Percentiles rank a stretch among this genome's conserved stretches.
Conservation (phyloP, 768 basidiomycete species). For the Lactarius quietus region DNA sequence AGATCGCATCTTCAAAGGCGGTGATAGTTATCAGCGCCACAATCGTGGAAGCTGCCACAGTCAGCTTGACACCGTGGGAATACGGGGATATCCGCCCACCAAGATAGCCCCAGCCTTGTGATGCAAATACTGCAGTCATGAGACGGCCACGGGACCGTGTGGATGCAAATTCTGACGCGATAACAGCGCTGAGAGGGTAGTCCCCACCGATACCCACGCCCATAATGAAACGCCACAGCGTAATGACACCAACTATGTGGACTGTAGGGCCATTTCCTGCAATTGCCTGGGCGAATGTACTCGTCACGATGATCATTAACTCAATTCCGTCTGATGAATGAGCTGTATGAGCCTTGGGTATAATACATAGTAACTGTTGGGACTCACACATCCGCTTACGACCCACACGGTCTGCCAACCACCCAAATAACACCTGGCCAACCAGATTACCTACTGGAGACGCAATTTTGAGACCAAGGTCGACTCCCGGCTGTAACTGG, state of each 20-base stretch:
- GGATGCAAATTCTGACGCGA: slow-evolving; percentile 84
- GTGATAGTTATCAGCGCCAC: slow-evolving; percentile 60
- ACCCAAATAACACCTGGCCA: slow-evolving; percentile 44
- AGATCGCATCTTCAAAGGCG: slow-evolving; percentile 61
- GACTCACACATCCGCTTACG: slow-evolving; percentile 56
- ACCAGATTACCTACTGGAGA: slow-evolving; percentile 42
- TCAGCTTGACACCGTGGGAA: not conserved
- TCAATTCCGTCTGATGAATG: slow-evolving; percentile 58
- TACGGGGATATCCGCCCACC: slow-evolving; percentile 37
- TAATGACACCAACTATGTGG: slow-evolving; percentile 66
- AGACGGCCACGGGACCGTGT: slow-evolving; percentile 78
- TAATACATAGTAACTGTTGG: slow-evolving; percentile 29
- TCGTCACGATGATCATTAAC: slow-evolving; percentile 77
- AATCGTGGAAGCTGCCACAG: slow-evolving; percentile 52
- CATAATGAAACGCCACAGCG: slow-evolving; percentile 83
- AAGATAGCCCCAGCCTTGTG: slow-evolving; percentile 88
- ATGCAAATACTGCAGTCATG: slow-evolving; percentile 85
- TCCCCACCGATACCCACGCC: slow-evolving; percentile 88
- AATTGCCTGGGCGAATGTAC: slow-evolving; percentile 78
- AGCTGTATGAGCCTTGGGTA: not conserved
- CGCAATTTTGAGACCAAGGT: slow-evolving; percentile 43
- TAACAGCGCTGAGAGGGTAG: slow-evolving; percentile 81
- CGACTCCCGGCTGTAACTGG: slow-evolving; percentile 38
- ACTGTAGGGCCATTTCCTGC: slow-evolving; percentile 68
- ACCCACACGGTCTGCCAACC: slow-evolving; percentile 43